Base-by-base conservation (phyloP, 371 early-diverging fungal genomes). In the Capniomyces stellatus region DNA sequence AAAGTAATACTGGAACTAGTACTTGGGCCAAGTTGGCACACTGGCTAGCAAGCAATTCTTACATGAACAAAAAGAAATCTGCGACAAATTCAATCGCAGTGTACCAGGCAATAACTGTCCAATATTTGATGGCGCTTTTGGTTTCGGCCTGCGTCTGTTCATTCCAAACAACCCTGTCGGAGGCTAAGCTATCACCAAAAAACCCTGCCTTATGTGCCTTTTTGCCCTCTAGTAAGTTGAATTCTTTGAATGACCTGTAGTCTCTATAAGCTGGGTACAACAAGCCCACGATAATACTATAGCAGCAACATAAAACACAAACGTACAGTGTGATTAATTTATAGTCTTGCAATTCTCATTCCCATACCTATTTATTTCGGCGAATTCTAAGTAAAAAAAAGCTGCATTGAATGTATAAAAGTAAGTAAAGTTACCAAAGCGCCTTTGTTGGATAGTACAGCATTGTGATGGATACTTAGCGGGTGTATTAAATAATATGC, bases 21-120 rank as follows among this genome's bases (percentile, higher is more conserved):
- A n/a, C n/a, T n/a, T n/a, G n/a, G n/a, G n/a, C n/a, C n/a, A n/a
- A n/a, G n/a, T n/a, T n/a, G n/a, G n/a, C n/a, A n/a, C n/a, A n/a
- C n/a, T n/a, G n/a, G n/a, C n/a, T n/a, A n/a, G n/a, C n/a, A n/a
- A n/a, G n/a, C n/a, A n/a, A n/a, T n/a, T 29, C 44, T 41, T 54
- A 47, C 54, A 44, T 15, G 31, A 2, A 54, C 6, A 54, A 29
- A 25, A 54, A 54, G 19, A 47, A 29, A 23, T 54, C 54, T 12
- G 54, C 54, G 6, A 54, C 19, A 43, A 54, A 54, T 31, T 54
- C 54, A 25, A 23, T 10, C 12, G 48, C 48, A 10, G 42, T 54
- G 31, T 42, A 54, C 46, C 54, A 54, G 19, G 54, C 54, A 31
- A 54, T 41, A 2, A 54, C 54, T 2, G 42, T 41, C 54, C 54